Evolutionary conservation across 2,329 filamentous ascomycete species (phyloP).

Genomic region (Microcyclospora pomicola): DNA sequence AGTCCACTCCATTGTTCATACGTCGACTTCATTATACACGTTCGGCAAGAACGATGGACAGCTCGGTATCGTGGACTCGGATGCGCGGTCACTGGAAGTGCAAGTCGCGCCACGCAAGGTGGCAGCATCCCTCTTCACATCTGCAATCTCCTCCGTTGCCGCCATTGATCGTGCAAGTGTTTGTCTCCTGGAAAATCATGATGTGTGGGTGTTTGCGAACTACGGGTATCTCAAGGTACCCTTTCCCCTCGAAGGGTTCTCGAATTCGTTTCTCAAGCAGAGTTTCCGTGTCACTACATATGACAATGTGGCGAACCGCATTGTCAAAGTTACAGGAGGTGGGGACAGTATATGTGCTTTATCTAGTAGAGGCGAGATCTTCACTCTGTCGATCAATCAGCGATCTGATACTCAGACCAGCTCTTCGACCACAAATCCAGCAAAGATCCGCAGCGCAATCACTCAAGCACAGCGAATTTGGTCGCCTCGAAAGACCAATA

Average conservation of each 20-base stretch:
- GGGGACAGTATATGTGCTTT: slow-evolving; percentile 87
- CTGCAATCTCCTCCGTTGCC: slow-evolving; percentile 61
- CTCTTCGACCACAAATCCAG: slow-evolving; percentile 79
- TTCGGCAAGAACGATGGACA: slow-evolving; percentile 95
- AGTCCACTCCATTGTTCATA: slow-evolving; percentile 84
- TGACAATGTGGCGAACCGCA: slow-evolving; percentile 50
- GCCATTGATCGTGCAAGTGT: slow-evolving; percentile 85
- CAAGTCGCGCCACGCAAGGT: slow-evolving; percentile 75
- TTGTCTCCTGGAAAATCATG: slow-evolving; percentile 70
- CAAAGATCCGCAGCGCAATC: slow-evolving; percentile 73
- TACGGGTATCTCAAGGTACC: slow-evolving; percentile 88
- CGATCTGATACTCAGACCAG: slow-evolving; percentile 47
- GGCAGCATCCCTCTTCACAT: slow-evolving; percentile 65
- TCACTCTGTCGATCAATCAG: slow-evolving; percentile 63
- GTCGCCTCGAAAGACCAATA: slow-evolving; percentile 71
- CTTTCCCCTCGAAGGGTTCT: slow-evolving; percentile 64
- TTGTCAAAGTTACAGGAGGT: slow-evolving; percentile 65
- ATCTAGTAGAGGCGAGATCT: slow-evolving; percentile 73
- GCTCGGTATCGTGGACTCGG: slow-evolving; percentile 84
- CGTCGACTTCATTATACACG: slow-evolving; percentile 66
- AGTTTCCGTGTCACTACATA: slow-evolving; percentile 53
- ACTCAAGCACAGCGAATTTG: slow-evolving; percentile 71
- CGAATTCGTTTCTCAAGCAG: slow-evolving; percentile 53
- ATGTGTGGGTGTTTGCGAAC: slow-evolving; percentile 87
- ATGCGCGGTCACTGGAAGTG: slow-evolving; percentile 78